Evolutionary conservation across 2,329 filamentous ascomycete genomes (phyloP).

Genomic region (Epichloe uncinata): DNA sequence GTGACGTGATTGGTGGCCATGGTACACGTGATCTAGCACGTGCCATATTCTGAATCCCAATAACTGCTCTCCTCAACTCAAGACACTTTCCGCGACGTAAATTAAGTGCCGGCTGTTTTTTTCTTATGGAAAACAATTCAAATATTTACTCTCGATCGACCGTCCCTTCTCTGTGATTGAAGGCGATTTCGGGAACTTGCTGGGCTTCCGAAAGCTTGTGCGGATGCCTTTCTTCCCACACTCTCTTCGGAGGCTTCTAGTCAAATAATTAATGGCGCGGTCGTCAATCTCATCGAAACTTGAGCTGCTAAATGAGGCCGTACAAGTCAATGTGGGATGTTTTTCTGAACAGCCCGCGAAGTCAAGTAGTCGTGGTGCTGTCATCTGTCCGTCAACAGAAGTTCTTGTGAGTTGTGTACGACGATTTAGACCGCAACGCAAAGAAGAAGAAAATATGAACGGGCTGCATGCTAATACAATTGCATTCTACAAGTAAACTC

Average conservation of each 20-base stretch:
- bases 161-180: no score
- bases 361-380: not conserved
- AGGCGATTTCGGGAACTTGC: not conserved
- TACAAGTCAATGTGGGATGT: not conserved
- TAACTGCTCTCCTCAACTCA: no score
- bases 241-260: not conserved
- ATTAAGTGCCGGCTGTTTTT: no score
- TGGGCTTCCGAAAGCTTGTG: not conserved
- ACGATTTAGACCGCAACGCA: no score
- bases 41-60: not conserved
- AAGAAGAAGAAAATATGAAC: no score
- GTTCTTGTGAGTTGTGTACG: no score
- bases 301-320: not conserved
- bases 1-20: slow-evolving; percentile 21
- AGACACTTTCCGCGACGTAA: no score
- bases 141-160: no score
- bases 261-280: not conserved
- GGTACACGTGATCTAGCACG: not conserved
- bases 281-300: not conserved
- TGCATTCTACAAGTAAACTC: no score
- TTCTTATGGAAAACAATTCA: no score
- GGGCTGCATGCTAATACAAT: no score
- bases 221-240: not conserved
- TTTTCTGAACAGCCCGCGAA: not conserved
- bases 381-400: no score